These are phyloP conservation scores for Apium graveolens DNA, from an alignment of 129 eudicot genomes.

Conservation along the genomic window DNA sequence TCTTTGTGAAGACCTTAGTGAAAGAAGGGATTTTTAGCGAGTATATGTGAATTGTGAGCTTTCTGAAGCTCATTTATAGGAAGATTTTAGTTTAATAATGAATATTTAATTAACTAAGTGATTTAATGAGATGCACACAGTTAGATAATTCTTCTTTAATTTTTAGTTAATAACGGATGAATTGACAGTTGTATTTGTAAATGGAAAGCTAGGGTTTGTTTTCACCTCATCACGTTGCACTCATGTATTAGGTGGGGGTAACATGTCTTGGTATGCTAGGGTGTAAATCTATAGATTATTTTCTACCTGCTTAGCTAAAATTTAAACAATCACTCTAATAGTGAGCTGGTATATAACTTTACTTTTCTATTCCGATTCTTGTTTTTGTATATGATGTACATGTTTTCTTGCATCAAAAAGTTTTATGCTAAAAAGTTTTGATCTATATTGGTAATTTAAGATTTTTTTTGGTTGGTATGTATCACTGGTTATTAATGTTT, in stretches of 20 bases:
- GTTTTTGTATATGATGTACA: background rate
- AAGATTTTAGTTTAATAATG: too few species aligned
- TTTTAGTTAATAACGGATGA: background rate
- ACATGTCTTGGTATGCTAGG: background rate
- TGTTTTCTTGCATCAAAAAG: background rate
- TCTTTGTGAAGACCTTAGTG: background rate
- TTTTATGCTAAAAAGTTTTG: background rate
- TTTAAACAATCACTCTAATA: too few species aligned
- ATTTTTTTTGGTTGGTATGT: background rate
- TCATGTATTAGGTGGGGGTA: background rate
- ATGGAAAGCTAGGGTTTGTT: background rate
- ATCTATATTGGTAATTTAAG: background rate
- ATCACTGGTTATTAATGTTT: background rate
- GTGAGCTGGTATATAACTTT: too few species aligned
- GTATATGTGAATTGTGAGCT: background rate
- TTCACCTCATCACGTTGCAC: background rate
- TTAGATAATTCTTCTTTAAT: background rate
- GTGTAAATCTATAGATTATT: background rate
- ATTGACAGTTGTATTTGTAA: background rate
- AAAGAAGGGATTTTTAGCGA: background rate
- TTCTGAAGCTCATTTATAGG: background rate
- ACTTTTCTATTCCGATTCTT: too few species aligned
- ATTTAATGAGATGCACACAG: background rate
- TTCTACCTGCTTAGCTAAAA: background rate
- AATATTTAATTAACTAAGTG: too few species aligned